Conservation (phyloP, 305 asterid genomes). For the Fraxinus albicans region DNA sequence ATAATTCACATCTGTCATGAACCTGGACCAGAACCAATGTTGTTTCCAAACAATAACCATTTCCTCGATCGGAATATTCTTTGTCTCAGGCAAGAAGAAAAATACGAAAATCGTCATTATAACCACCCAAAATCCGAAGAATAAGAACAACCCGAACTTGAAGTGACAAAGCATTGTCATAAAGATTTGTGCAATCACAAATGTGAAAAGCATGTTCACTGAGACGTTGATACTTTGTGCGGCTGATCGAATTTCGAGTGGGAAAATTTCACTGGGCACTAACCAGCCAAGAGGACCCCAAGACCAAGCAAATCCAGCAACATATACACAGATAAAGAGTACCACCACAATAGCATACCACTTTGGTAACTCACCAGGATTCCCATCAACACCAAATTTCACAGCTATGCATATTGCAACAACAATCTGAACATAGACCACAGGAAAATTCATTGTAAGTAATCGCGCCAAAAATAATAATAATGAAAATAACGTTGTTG, state of each 20-base stretch:
- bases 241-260: conserved; percentile 78
- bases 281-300: conserved; percentile 95
- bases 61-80: conserved; percentile 77
- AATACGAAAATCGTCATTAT: conserved; percentile 59
- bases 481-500: neutral
- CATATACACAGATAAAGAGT: conserved; percentile 65
- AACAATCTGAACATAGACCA: conserved; percentile 35
- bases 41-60: conserved; percentile 74
- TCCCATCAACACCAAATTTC: conserved; percentile 64
- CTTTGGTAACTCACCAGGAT: conserved; percentile 45
- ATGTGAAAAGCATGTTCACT: conserved; percentile 78
- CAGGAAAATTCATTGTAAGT: neutral
- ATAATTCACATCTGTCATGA: conserved; percentile 40
- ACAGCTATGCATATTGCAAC: conserved; percentile 55
- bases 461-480: neutral
- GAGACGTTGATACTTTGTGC: conserved; percentile 77
- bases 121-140: conserved; percentile 61
- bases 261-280: conserved; percentile 91
- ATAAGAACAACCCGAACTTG: conserved; percentile 77
- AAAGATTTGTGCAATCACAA: conserved; percentile 67
- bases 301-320: conserved; percentile 85
- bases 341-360: conserved; percentile 79
- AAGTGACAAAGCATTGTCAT: conserved; percentile 67
- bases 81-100: conserved; percentile 81
- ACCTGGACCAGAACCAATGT: conserved; percentile 81